Base-by-base conservation (phyloP, 1,139 yeast species). In the Torulaspora globosa region DNA sequence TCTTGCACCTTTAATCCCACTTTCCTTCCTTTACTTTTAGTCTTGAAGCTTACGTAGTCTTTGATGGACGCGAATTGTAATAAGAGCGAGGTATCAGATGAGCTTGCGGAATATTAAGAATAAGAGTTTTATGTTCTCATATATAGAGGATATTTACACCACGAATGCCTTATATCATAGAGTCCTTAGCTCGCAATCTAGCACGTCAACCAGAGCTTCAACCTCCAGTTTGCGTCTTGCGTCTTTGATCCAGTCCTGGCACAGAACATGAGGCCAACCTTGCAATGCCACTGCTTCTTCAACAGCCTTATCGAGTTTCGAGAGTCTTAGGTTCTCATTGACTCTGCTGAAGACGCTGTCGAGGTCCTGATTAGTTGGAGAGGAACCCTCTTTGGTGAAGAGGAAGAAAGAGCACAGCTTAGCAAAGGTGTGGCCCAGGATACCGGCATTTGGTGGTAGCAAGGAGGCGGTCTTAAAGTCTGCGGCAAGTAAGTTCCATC, bases 391-490 rank as follows among this genome's bases (percentile, higher is more conserved):
- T 65, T 82, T 83, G 40, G 76, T 66, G 58, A 88, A 74, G 59
- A 92, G 74, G 49, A 90, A 76, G 60, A 79, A 79, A 40, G 96
- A 84, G 63, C 90, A 86, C 8, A 88, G 48, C 53, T 76, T 70
- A 11, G 97, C 90, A 8, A 95, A 77, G 43, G 89, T 67, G 68
- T 92, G 97, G 36, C 97, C 97, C 58, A 92, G 78, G 49, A 92
- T 78, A 60, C 98, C 98, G 27, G 98, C 96, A 65, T 90, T 86
- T 58, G 95, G 95, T 43, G 97, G 97, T 53, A 87, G 76, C 57
- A 89, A 70, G 10, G 96, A 82, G 8, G 95, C 92, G 24, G 89
- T 80, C 67, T 96, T 82, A 62, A 92, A 79, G 68, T 90, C 96
- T 15, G 95, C 95, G 16, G 79, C 82, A 51, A 92, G 74, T 49